Percentiles rank a stretch among this genome's conserved stretches.
Evolutionary conservation across 2,329 filamentous ascomycete species (phyloP).

Genomic region (Aciculosporium take): DNA sequence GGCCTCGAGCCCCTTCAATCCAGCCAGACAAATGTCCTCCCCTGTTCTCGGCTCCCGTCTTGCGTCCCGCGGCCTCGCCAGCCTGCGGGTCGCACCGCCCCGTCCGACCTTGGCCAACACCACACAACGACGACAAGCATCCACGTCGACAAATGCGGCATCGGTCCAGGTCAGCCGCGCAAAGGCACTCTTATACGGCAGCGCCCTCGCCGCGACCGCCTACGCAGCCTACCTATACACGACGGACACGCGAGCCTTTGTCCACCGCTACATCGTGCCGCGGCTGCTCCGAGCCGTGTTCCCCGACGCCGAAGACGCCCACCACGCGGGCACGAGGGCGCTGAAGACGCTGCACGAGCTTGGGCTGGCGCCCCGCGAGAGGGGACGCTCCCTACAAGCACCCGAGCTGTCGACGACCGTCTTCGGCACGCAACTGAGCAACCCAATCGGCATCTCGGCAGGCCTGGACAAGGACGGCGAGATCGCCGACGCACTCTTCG

Average conservation of each 20-base stretch:
- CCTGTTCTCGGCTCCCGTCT: slow-evolving; percentile 8
- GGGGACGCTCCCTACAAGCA: slow-evolving; percentile 30
- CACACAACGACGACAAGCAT: slow-evolving; percentile 17
- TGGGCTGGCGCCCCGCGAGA: slow-evolving; percentile 69
- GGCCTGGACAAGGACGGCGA: slow-evolving; percentile 92
- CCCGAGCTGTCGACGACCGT: slow-evolving; percentile 33
- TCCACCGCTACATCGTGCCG: slow-evolving; percentile 54
- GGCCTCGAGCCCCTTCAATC: slow-evolving; percentile 2
- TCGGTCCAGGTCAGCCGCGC: slow-evolving; percentile 16
- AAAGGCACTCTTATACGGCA: slow-evolving; percentile 26
- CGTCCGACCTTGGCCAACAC: slow-evolving; percentile 7
- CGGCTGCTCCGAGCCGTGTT: slow-evolving; percentile 51
- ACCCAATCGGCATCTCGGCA: slow-evolving; percentile 88
- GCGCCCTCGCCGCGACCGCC: slow-evolving; percentile 26
- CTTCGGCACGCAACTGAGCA: slow-evolving; percentile 63
- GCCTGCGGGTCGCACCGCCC: slow-evolving; percentile 2
- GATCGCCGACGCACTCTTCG: slow-evolving; percentile 72
- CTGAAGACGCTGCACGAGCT: slow-evolving; percentile 61
- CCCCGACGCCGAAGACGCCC: slow-evolving; percentile 80
- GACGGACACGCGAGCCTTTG: slow-evolving; percentile 60
- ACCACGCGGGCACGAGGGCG: slow-evolving; percentile 58
- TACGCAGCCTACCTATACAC: slow-evolving; percentile 48
- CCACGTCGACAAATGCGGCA: slow-evolving; percentile 17
- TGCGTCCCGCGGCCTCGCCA: slow-evolving; percentile 6
- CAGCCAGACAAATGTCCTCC: slow-evolving; percentile 5